These are phyloP conservation scores for Phytophthora boehmeriae DNA, from an alignment of 352 stramenopile species.

Conservation along the genomic window DNA sequence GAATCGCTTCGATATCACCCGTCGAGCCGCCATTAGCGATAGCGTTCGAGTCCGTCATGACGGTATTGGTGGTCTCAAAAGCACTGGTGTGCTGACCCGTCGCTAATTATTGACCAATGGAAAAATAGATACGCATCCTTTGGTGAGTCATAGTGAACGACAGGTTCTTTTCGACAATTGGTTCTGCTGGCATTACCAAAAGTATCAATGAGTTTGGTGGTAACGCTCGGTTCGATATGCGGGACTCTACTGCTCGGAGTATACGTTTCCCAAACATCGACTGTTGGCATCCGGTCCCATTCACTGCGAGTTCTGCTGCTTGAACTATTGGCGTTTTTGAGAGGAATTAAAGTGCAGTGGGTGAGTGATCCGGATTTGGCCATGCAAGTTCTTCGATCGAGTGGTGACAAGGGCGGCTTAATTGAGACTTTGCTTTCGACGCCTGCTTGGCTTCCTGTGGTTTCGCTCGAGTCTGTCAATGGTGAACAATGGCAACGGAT, in stretches of 20 bases:
- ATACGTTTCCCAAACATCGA: conserved; percentile 15
- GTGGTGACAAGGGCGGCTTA: conserved; percentile 30
- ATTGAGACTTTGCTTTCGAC: conserved; percentile 30
- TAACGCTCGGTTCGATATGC: not conserved
- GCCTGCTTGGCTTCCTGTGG: conserved; percentile 26
- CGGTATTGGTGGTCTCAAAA: too few species aligned
- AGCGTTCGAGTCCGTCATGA: too few species aligned
- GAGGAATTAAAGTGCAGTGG: conserved; percentile 37
- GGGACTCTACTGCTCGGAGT: not conserved
- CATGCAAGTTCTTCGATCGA: conserved; percentile 26
- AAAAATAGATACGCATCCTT: too few species aligned
- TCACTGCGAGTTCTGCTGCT: conserved; percentile 22
- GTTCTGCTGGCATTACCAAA: not conserved
- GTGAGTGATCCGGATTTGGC: conserved; percentile 28
- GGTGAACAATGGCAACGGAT: conserved; percentile 36
- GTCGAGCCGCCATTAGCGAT: not conserved
- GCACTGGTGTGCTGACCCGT: too few species aligned
- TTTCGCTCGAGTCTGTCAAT: conserved; percentile 41
- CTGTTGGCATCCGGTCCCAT: conserved; percentile 37
- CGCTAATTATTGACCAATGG: too few species aligned
- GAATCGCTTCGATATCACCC: conserved; percentile 40
- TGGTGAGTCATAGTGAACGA: too few species aligned
- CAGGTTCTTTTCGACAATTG: too few species aligned
- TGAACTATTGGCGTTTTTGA: conserved; percentile 20
- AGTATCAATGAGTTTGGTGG: conserved; percentile 2